Percentiles rank a stretch among this genome's conserved stretches.
phyloP scores from a whole-genome alignment of 257 asterid genomes.

The Solanum habrochaites region DNA sequence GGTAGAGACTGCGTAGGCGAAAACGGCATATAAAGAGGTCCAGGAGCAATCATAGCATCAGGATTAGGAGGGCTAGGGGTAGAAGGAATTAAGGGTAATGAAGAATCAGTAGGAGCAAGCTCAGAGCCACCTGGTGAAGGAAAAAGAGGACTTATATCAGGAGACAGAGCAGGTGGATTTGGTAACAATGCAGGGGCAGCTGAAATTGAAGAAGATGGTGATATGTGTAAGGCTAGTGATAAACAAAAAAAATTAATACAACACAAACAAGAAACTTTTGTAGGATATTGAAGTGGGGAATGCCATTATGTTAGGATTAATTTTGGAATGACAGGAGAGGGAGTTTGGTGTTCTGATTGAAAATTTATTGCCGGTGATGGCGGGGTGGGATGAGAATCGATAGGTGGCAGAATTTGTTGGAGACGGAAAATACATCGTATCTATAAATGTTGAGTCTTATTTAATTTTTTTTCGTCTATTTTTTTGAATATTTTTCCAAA shows the following conservation, averaged over 20 bases:
- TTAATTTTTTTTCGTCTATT: too few species aligned
- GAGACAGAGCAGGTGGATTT: slow-evolving; percentile 46
- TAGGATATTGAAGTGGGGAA: not conserved
- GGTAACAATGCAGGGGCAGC: slow-evolving; percentile 81
- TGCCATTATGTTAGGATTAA: slow-evolving; percentile 28
- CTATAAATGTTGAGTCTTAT: too few species aligned
- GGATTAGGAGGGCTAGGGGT: slow-evolving; percentile 95
- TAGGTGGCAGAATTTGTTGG: too few species aligned
- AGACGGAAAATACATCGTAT: too few species aligned
- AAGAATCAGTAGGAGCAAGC: slow-evolving; percentile 61
- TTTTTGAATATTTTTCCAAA: too few species aligned
- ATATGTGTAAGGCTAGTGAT: not conserved
- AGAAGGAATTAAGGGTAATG: slow-evolving; percentile 67
- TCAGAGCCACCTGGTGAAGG: slow-evolving; percentile 71
- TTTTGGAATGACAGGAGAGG: not conserved
- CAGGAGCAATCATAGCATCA: slow-evolving; percentile 44
- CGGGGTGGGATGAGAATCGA: too few species aligned
- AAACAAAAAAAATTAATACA: not conserved
- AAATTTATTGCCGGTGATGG: too few species aligned
- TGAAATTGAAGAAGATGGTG: slow-evolving; percentile 48
- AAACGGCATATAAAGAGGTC: slow-evolving; percentile 27
- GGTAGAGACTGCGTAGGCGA: slow-evolving; percentile 36
- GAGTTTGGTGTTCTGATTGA: not conserved
- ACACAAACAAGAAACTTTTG: slow-evolving; percentile 4
- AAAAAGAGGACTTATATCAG: slow-evolving; percentile 66